These are phyloP conservation scores for Cryphonectria carpinicola DNA, from an alignment of 2,329 filamentous ascomycete species.

Conservation along the genomic window DNA sequence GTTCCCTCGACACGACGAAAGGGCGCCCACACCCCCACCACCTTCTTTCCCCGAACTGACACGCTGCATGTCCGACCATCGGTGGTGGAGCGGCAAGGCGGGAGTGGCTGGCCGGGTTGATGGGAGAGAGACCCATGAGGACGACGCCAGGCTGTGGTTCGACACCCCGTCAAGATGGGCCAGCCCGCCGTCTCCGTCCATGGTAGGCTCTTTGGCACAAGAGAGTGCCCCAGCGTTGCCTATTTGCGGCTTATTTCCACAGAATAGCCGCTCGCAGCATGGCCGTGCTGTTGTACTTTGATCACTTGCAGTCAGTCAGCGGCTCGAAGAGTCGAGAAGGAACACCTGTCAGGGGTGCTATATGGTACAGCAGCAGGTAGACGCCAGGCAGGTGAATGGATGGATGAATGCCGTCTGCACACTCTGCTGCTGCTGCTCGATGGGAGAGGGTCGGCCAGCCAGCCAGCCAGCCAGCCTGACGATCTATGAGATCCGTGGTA, in stretches of 20 bases:
- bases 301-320: not conserved
- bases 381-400: not conserved
- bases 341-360: not conserved
- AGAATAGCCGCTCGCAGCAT: not conserved
- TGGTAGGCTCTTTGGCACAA: not conserved
- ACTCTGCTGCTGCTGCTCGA: not conserved
- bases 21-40: not conserved
- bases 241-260: conserved; percentile 18
- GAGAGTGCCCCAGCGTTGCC: not conserved
- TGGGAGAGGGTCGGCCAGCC: not conserved
- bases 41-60: conserved; percentile 5
- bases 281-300: not conserved
- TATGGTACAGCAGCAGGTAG: not conserved
- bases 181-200: not conserved
- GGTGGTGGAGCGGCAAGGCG: conserved; percentile 7
- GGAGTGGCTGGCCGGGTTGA: conserved; percentile 14
- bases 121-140: not conserved
- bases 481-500: too few species aligned
- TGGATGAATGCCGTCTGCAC: not conserved
- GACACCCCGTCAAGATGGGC: not conserved
- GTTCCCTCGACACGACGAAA: conserved; percentile 1
- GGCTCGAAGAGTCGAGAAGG: not conserved
- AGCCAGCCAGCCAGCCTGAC: not conserved
- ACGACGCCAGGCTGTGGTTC: not conserved
- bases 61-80: conserved; percentile 22